Evolutionary conservation across 1,139 yeast species (phyloP), one percentile per base, ranked within the genome.

Genomic region (Yarrowia galli): DNA sequence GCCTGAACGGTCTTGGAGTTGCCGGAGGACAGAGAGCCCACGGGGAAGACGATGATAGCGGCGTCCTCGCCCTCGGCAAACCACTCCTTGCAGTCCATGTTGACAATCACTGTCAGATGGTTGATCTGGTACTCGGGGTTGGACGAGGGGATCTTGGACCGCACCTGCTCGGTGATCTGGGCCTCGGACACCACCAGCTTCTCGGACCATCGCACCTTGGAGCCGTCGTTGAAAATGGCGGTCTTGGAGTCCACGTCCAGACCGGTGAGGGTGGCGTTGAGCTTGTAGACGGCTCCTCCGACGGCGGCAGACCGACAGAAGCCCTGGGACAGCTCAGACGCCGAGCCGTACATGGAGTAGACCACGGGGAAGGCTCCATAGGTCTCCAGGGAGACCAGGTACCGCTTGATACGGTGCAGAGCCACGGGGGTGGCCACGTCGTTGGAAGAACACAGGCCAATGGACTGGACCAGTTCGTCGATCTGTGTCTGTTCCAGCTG

Each of bases 291-390:
- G 69, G 98, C 91, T 69, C 98, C 99, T 38, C 96, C 98, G 70
- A 95, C 99, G 16, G 99, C 99, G 6, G 99, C 98, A 69, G 97
- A 89, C 72, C 99, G 85, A 79, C 98, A 93, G 77, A 95, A 95
- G 1, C 98, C 99, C 80, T 95, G 99, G 9, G 97, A 88, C 42
- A 95, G 82, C 79, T 95, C 99, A 64, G 98, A 98, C 0, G 97
- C 96, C 2, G 97, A 96, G 69, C 99, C 99, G 78, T 89, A 95
- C 81, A 92, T 93, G 69, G 97, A 91, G 73, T 89, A 89, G 81
- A 95, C 83, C 25, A 91, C 96, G 1, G 99, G 98, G 83, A 95
- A 96, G 72, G 88, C 89, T 13, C 99, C 99, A 77, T 92, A 95
- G 13, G 93, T 91, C 73, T 93, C 97, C 75, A 92, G 87, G n/a